Conservation (phyloP, 352 stramenopile species). For the Pythium aristosporum region DNA sequence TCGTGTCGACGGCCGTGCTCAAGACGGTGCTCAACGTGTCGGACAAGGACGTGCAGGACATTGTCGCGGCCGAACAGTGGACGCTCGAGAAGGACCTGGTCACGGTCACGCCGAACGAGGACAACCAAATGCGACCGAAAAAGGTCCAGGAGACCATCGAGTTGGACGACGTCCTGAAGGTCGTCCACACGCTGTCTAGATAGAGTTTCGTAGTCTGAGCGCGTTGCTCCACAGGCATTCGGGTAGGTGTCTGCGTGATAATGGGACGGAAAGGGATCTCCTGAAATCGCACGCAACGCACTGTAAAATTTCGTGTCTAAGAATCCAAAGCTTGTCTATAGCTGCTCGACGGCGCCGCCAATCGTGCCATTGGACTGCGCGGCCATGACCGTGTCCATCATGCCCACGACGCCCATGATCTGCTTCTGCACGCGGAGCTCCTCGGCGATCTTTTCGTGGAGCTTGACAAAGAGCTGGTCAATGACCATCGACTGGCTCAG, state of each 20-base stretch:
- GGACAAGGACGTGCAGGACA: slow-evolving; percentile 57
- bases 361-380: slow-evolving; percentile 71
- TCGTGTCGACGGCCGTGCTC: slow-evolving; percentile 55
- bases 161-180: slow-evolving; percentile 85
- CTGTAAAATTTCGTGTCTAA: slow-evolving; percentile 21
- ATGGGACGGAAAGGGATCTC: slow-evolving; percentile 3
- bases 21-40: slow-evolving; percentile 68
- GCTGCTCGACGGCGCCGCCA: slow-evolving; percentile 25
- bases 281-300: slow-evolving; percentile 22
- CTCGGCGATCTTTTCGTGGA: slow-evolving; percentile 82
- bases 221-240: background rate
- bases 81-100: slow-evolving; percentile 51
- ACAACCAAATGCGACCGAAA: slow-evolving; percentile 87
- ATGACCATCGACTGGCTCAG: slow-evolving; percentile 89
- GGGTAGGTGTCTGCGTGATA: background rate
- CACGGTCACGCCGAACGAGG: slow-evolving; percentile 64
- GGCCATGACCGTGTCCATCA: slow-evolving; percentile 90
- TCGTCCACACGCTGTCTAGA: slow-evolving; percentile 85
- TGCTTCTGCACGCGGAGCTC: slow-evolving; percentile 87
- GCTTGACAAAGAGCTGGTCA: slow-evolving; percentile 94
- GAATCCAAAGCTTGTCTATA: slow-evolving; percentile 16
- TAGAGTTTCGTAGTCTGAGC: slow-evolving; percentile 45
- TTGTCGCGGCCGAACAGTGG: slow-evolving; percentile 71
- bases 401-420: slow-evolving; percentile 81
- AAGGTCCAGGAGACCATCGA: slow-evolving; percentile 88